Conservation (phyloP, 2,329 filamentous ascomycete genomes). For the Colletotrichum truncatum region DNA sequence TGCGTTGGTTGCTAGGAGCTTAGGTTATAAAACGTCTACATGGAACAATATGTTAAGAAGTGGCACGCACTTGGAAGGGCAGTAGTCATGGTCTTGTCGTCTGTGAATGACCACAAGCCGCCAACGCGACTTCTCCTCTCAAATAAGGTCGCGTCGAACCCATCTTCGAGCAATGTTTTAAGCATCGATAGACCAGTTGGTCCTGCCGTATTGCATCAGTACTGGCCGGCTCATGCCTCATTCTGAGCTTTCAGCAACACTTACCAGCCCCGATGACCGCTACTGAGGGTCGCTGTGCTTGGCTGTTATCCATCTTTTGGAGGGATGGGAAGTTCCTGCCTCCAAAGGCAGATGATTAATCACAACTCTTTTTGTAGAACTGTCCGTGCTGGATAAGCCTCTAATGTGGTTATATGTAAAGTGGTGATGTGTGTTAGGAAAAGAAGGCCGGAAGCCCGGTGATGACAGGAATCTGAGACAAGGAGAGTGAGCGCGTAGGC, state of each 20-base stretch:
- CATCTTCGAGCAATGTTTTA: slow-evolving; percentile 53
- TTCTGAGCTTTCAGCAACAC: too few relatives aligned
- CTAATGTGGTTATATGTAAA: too few relatives aligned
- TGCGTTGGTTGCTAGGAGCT: slow-evolving; percentile 38
- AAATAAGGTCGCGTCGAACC: slow-evolving; percentile 50
- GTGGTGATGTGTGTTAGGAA: too few relatives aligned
- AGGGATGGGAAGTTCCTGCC: too few relatives aligned
- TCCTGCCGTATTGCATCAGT: slow-evolving; percentile 29
- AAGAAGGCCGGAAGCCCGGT: too few relatives aligned
- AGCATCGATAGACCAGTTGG: slow-evolving; percentile 41
- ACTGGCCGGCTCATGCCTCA: too few relatives aligned
- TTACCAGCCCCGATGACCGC: slow-evolving; percentile 37
- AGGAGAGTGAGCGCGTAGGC: neutral
- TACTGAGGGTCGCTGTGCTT: slow-evolving; percentile 38
- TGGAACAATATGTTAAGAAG: neutral
- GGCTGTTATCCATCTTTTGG: neutral
- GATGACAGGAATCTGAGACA: too few relatives aligned
- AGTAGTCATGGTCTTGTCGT: slow-evolving; percentile 44
- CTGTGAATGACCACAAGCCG: slow-evolving; percentile 53
- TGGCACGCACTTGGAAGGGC: slow-evolving; percentile 41
- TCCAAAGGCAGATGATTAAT: too few relatives aligned
- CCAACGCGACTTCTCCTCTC: slow-evolving; percentile 50
- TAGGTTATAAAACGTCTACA: neutral
- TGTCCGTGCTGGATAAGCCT: too few relatives aligned
- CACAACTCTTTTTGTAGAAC: too few relatives aligned